A percentile compares a stretch with the other conserved stretches of the same genome.
phyloP scores from a whole-genome alignment of 768 basidiomycete genomes.

The Podaxis sp. region DNA sequence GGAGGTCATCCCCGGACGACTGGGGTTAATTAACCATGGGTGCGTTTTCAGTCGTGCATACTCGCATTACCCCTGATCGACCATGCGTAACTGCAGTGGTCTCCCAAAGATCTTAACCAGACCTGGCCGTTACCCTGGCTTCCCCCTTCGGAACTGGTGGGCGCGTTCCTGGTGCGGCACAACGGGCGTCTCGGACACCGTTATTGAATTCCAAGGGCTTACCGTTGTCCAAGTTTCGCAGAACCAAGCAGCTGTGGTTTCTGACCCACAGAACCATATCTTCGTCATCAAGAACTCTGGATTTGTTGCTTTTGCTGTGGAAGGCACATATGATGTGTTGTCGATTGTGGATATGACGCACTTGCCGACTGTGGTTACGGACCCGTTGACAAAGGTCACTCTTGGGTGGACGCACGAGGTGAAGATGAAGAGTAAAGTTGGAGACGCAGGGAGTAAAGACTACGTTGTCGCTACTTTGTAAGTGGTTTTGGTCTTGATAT shows the following conservation, averaged over 20 bases:
- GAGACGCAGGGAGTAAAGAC: constrained; percentile 45
- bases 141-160: constrained; percentile 84
- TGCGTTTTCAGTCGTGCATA: constrained; percentile 17
- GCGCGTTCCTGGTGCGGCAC: constrained; percentile 72
- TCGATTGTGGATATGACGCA: constrained; percentile 87
- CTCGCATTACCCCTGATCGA: background rate
- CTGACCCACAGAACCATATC: constrained; percentile 76
- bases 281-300: constrained; percentile 81
- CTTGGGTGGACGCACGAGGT: constrained; percentile 81
- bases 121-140: constrained; percentile 76
- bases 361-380: constrained; percentile 57
- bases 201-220: constrained; percentile 77
- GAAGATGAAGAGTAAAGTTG: constrained; percentile 65
- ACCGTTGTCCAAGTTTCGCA: constrained; percentile 87
- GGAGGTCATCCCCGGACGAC: constrained; percentile 68
- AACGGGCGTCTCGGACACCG: constrained; percentile 78
- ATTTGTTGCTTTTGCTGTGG: constrained; percentile 74
- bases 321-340: constrained; percentile 78
- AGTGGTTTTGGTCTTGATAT: constrained; percentile 22
- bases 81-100: constrained; percentile 43
- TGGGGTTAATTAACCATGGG: constrained; percentile 79
- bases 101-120: constrained; percentile 72
- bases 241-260: constrained; percentile 76
- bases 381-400: constrained; percentile 56
- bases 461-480: constrained; percentile 82